Conservation (phyloP, 192 early-diverging fungal genomes). For the Chytriomyces sp. region DNA sequence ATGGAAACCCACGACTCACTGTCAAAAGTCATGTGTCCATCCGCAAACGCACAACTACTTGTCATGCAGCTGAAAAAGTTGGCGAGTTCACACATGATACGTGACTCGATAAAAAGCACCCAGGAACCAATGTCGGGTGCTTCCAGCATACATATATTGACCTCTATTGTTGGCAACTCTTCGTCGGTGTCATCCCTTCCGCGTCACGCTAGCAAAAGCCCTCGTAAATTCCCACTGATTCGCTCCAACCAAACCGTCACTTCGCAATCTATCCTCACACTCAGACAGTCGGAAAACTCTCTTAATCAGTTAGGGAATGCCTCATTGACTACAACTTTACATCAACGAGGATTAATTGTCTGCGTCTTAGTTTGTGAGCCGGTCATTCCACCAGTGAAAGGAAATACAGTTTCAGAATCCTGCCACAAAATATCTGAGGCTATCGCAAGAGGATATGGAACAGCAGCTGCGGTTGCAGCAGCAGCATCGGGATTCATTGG, state of each 20-base stretch:
- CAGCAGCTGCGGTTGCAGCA: not conserved
- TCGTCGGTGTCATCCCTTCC: too few relatives aligned
- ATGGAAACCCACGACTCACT: slow-evolving; percentile 28
- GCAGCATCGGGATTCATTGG: not conserved
- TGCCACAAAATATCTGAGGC: not conserved
- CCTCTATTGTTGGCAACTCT: too few relatives aligned
- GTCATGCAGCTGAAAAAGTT: not conserved
- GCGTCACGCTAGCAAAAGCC: too few relatives aligned
- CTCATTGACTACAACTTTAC: not conserved
- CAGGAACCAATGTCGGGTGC: not conserved
- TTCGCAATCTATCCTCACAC: not conserved
- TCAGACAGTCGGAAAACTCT: slow-evolving; percentile 6
- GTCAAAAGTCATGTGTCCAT: slow-evolving; percentile 1
- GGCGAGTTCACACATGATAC: not conserved
- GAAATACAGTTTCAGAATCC: slow-evolving; percentile 7
- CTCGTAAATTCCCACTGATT: not conserved
- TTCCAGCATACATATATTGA: not conserved
- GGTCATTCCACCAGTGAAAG: slow-evolving; percentile 8
- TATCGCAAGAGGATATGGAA: not conserved
- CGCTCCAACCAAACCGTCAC: not conserved
- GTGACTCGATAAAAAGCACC: not conserved
- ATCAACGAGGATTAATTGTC: not conserved
- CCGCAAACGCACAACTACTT: not conserved
- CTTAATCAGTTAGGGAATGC: not conserved
- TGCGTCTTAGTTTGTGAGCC: slow-evolving; percentile 8